Evolutionary conservation across 495 filamentous ascomycete genomes (phyloP).

Genomic region (Choiromyces venosus): DNA sequence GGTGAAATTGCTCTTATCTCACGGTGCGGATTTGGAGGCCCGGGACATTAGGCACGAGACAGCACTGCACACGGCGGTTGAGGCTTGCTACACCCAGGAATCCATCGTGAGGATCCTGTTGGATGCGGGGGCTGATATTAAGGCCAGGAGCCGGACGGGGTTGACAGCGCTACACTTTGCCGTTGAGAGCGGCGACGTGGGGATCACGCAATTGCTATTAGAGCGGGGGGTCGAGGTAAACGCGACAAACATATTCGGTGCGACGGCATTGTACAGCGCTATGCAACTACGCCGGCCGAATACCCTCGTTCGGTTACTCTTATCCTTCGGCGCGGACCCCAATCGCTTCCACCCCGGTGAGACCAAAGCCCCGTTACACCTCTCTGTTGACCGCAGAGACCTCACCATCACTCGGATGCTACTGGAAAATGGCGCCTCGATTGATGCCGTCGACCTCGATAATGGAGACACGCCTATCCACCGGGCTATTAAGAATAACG

Average conservation of each 20-base stretch:
- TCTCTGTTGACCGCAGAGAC: not conserved
- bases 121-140: not conserved
- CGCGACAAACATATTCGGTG: not conserved
- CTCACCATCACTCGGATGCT: not conserved
- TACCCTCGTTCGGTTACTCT: not conserved
- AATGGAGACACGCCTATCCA: not conserved
- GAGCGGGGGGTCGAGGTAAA: not conserved
- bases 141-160: not conserved
- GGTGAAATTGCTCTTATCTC: slow-evolving; percentile 6
- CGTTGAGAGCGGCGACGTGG: not conserved
- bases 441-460: not conserved
- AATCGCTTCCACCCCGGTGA: not conserved
- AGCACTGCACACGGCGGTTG: slow-evolving; percentile 37
- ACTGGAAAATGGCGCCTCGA: not conserved
- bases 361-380: not conserved
- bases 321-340: not conserved
- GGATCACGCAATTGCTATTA: not conserved
- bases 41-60: slow-evolving; percentile 23
- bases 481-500: not conserved
- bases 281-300: not conserved
- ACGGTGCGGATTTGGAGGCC: slow-evolving; percentile 19
- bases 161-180: not conserved
- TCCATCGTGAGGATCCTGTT: not conserved
- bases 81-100: not conserved
- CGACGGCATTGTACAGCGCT: not conserved